These are phyloP conservation scores for Takashimella koratensis DNA, from an alignment of 1,284 basidiomycete genomes.

Conservation along the genomic window DNA sequence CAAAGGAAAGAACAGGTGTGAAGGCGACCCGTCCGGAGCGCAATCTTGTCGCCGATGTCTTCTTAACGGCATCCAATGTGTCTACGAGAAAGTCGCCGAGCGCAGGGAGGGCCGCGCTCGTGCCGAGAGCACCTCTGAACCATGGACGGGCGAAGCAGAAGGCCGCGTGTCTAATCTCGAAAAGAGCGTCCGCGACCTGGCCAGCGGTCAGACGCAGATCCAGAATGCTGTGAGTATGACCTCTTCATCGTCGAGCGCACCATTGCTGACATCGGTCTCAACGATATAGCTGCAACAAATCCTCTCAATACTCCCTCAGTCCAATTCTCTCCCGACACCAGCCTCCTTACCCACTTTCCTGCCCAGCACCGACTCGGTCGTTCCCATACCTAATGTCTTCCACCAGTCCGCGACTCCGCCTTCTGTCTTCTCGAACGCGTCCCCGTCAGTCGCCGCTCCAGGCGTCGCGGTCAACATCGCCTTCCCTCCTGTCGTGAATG, in stretches of 20 bases:
- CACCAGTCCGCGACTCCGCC: constrained; percentile 33
- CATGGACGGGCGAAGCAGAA: constrained; percentile 52
- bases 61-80: constrained; percentile 72
- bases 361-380: constrained; percentile 15
- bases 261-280: no score
- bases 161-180: constrained; percentile 48
- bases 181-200: constrained; percentile 36
- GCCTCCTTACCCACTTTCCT: constrained; percentile 18
- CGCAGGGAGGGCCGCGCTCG: constrained; percentile 21
- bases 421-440: constrained; percentile 12
- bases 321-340: constrained; percentile 14
- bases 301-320: constrained; percentile 34
- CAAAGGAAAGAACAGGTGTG: constrained; percentile 88
- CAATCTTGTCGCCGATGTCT: constrained; percentile 71
- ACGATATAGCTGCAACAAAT: constrained; percentile 48
- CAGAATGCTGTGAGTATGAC: constrained; percentile 32
- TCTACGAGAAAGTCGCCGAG: constrained; percentile 76
- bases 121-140: constrained; percentile 57
- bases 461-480: not conserved
- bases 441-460: not conserved
- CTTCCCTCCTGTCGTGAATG: not conserved
- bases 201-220: constrained; percentile 44
- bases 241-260: no score
- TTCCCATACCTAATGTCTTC: constrained; percentile 33
- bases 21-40: constrained; percentile 59